phyloP scores from a whole-genome alignment of 148 eudicot genomes.

The Fagopyrum esculentum region DNA sequence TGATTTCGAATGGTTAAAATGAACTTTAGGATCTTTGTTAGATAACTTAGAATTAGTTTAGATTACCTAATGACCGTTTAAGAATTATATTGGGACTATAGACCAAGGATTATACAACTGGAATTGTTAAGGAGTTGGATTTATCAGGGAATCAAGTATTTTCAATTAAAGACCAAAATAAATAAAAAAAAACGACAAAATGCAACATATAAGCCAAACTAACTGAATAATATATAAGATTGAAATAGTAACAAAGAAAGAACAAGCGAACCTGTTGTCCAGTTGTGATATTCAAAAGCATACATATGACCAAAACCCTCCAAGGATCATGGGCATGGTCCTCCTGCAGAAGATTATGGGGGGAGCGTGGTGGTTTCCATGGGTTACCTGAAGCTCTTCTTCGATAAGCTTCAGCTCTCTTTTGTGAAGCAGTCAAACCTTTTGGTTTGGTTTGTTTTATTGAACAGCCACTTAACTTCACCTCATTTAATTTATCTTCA shows the following conservation, averaged over 20 bases:
- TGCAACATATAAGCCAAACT: background rate
- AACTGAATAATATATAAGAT: background rate
- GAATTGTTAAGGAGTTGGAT: background rate
- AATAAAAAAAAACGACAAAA: background rate
- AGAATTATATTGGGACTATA: background rate
- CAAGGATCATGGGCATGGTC: slow-evolving; percentile 81
- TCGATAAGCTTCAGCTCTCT: slow-evolving; percentile 50
- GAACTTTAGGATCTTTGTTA: background rate
- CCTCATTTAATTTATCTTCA: slow-evolving; percentile 9
- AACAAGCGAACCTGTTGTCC: slow-evolving; percentile 59
- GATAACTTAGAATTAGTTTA: background rate
- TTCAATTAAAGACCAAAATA: background rate
- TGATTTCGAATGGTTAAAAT: background rate
- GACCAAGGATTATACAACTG: background rate
- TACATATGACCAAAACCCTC: slow-evolving; percentile 86
- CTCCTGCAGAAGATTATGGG: slow-evolving; percentile 64
- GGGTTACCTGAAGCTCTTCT: slow-evolving; percentile 44
- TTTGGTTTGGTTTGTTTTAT: slow-evolving; percentile 19
- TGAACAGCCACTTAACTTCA: slow-evolving; percentile 14
- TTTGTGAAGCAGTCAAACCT: slow-evolving; percentile 38
- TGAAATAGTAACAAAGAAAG: background rate
- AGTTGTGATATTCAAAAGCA: slow-evolving; percentile 68
- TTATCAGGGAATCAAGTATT: background rate
- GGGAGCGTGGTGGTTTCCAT: slow-evolving; percentile 78
- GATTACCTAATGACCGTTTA: background rate